A percentile compares a stretch with the other conserved stretches of the same genome.
Conservation (phyloP, 352 stramenopile genomes). For the Pythium dissotocum region DNA sequence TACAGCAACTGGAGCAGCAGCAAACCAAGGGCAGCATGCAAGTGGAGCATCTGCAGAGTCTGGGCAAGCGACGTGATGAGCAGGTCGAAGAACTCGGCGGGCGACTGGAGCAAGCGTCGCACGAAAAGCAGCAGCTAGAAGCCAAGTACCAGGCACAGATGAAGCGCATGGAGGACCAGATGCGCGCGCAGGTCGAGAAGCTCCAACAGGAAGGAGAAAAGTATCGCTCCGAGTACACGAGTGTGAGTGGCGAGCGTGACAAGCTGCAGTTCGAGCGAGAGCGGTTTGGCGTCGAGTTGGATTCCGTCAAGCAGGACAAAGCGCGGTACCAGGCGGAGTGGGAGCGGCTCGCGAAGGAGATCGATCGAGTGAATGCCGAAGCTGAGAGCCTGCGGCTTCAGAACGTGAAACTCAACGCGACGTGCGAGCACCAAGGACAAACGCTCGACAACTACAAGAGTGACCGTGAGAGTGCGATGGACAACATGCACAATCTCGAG, state of each 20-base stretch:
- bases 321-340: conserved; percentile 45
- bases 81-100: conserved; percentile 38
- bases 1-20: conserved; percentile 40
- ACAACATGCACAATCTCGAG: conserved; percentile 53
- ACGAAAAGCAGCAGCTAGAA: conserved; percentile 52
- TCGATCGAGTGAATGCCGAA: conserved; percentile 50
- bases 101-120: conserved; percentile 38
- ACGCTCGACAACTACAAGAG: conserved; percentile 46
- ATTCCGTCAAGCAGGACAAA: conserved; percentile 53
- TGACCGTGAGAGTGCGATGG: conserved; percentile 43
- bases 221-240: conserved; percentile 50
- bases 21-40: conserved; percentile 41
- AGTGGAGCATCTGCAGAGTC: conserved; percentile 42
- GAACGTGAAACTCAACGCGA: conserved; percentile 53
- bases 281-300: conserved; percentile 45
- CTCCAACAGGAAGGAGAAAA: conserved; percentile 57
- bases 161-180: conserved; percentile 65
- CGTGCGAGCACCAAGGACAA: conserved; percentile 56
- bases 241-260: conserved; percentile 49
- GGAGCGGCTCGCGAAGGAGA: conserved; percentile 47
- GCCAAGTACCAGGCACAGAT: conserved; percentile 45
- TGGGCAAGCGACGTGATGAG: conserved; percentile 48
- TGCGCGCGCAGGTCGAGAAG: conserved; percentile 51
- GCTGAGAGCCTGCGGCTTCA: conserved; percentile 45
- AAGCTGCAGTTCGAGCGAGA: conserved; percentile 63